Evolutionary conservation across 805 yeast species (phyloP).

Genomic region (Pichia kluyveri): DNA sequence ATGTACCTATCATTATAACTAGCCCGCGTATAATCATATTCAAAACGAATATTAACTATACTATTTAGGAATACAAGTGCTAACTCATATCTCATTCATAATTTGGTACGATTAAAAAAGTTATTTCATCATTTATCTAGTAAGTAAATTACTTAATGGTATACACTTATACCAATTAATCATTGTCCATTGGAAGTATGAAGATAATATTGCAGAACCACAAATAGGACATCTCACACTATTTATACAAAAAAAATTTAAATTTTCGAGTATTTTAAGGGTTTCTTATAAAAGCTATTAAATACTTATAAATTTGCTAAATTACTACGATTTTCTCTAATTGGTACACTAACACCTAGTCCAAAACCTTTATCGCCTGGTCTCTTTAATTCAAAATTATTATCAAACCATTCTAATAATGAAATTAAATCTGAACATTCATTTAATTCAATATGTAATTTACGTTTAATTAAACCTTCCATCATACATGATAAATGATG

Average conservation of each 20-base stretch:
- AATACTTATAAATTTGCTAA: conserved; percentile 8
- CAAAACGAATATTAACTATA: conserved; percentile 26
- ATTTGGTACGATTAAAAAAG: conserved; percentile 22
- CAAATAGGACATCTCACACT: too few relatives aligned
- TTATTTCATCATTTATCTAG: conserved; percentile 21
- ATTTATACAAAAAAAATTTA: too few relatives aligned
- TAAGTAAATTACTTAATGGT: neutral
- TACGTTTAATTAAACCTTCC: conserved; percentile 40
- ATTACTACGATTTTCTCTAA: conserved; percentile 4
- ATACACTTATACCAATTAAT: too few relatives aligned
- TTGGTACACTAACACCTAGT: conserved; percentile 22
- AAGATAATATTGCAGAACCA: too few relatives aligned
- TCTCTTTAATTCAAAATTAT: conserved; percentile 55
- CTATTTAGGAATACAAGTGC: conserved; percentile 10
- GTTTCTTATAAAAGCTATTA: neutral
- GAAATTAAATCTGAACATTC: conserved; percentile 47
- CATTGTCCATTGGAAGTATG: too few relatives aligned
- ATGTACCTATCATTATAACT: conserved; percentile 55
- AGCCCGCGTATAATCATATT: conserved; percentile 37
- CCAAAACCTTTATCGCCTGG: conserved; percentile 67
- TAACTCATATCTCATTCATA: conserved; percentile 19
- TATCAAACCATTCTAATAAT: conserved; percentile 78
- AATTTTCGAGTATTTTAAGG: neutral
- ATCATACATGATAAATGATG: conserved; percentile 89
- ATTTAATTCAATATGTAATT: conserved; percentile 55